Base-by-base conservation (phyloP, 768 basidiomycete genomes). In the Punctularia strigosozonata region DNA sequence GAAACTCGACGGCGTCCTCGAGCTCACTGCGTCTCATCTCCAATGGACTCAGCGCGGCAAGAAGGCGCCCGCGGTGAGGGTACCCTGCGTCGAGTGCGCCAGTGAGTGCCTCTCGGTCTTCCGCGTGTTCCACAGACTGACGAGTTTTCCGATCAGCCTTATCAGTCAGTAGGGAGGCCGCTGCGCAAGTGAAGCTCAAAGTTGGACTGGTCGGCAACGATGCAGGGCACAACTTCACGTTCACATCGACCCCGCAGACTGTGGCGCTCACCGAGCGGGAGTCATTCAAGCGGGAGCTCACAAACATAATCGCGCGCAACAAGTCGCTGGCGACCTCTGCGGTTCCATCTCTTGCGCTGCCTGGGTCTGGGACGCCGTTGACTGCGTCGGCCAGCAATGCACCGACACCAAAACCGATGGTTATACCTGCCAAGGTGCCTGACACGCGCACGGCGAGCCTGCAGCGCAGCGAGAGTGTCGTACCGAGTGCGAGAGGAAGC, bases 131-230 rank as follows among this genome's bases (percentile, higher is more conserved):
- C 30, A 10, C 13, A 13, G 20, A 34, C 20, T 34, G 19, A 10
- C 18, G 12, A 10, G 33, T 19, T 10, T 20, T 10, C 18, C n/a
- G n/a, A n/a, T n/a, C n/a, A 85, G 85, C 84, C 14, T 67, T 91
- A 25, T 89, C 88, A 53, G 87, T 81, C 50, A 87, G 84, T 54
- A 90, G 90, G 50, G 80, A 82, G 50, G 81, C 80, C 39, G 78
- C 84, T 4, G 60, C 82, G 0, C 83, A 88, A 54, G 82, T 86
- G 49, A 69, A 77, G 35, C 65, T 90, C 35, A 89, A 89, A 51
- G 61, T 92, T 24, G 77, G 73, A 2, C 64, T 88, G 23, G 57
- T 74, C 38, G 68, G 65, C 35, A 76, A 86, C 54, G 81, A 83
- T 40, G 68, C 67, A 10, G 83, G 80, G 6, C 81, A 86, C 63